phyloP scores from a whole-genome alignment of 2,329 filamentous ascomycete genomes.

The Botrytis paeoniae region DNA sequence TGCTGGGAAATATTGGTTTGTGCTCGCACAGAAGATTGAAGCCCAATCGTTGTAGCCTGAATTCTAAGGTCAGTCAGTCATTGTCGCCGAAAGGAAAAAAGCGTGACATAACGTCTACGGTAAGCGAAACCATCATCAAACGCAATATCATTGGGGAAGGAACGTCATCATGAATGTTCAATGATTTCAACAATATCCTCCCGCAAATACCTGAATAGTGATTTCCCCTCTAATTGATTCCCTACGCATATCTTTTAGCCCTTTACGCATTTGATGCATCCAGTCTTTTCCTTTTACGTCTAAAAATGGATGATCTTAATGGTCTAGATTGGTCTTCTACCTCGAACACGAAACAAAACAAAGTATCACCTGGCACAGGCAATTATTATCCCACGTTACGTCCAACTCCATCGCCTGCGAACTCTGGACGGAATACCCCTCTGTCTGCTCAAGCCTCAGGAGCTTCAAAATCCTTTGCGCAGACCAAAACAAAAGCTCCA shows the following conservation, averaged over 20 bases:
- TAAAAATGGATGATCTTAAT: conserved; percentile 59
- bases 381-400: conserved; percentile 51
- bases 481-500: conserved; percentile 45
- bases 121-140: background rate
- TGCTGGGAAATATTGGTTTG: background rate
- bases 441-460: conserved; percentile 44
- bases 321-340: conserved; percentile 56
- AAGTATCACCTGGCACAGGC: conserved; percentile 44
- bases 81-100: background rate
- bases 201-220: background rate
- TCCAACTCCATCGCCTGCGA: conserved; percentile 47
- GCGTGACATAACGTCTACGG: background rate
- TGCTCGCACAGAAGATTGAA: background rate
- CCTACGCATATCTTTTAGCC: background rate
- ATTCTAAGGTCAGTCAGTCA: no score
- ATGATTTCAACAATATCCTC: background rate
- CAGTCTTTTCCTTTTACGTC: conserved; percentile 3
- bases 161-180: background rate
- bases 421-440: conserved; percentile 56
- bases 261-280: conserved; percentile 22
- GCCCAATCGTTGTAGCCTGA: background rate
- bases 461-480: conserved; percentile 37
- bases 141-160: background rate
- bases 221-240: background rate
- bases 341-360: conserved; percentile 36